A percentile compares a stretch with the other conserved stretches of the same genome.
phyloP scores from a whole-genome alignment of 306 rosid species.

The Sesbania bispinosa region DNA sequence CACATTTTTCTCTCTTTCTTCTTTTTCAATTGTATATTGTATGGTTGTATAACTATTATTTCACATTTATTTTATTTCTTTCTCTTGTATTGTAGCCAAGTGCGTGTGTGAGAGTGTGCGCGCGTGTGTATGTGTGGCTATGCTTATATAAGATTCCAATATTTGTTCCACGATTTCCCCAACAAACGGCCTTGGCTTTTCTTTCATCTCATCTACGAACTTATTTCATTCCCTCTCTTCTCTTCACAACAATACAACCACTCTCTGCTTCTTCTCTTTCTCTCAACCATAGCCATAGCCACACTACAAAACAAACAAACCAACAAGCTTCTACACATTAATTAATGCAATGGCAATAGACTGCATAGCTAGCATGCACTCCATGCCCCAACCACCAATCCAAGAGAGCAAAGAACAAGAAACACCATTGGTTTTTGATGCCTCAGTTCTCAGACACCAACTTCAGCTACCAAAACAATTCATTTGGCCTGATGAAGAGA shows the following conservation, averaged over 20 bases:
- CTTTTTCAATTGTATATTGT: no score
- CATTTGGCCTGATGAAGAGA: constrained; percentile 91
- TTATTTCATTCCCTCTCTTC: constrained; percentile 8
- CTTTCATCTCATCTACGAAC: constrained; percentile 45
- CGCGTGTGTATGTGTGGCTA: neutral
- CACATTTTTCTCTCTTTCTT: no score
- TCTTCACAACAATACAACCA: no score
- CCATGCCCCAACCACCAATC: constrained; percentile 36
- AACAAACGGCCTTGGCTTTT: constrained; percentile 68
- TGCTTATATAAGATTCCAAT: constrained; percentile 70
- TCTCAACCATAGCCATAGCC: no score
- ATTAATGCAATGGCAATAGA: constrained; percentile 67
- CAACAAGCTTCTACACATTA: neutral
- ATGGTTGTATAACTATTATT: no score
- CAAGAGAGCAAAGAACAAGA: constrained; percentile 31
- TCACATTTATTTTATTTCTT: no score
- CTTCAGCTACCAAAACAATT: constrained; percentile 63
- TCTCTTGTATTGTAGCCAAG: no score
- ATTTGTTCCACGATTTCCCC: constrained; percentile 49
- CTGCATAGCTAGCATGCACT: constrained; percentile 34
- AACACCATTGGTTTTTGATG: constrained; percentile 59
- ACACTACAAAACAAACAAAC: no score
- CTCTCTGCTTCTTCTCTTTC: neutral
- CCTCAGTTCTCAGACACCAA: constrained; percentile 52
- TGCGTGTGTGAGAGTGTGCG: no score